Evolutionary conservation across 2,329 filamentous ascomycete genomes (phyloP), one percentile per base, ranked within the genome.

Genomic region (Pseudogymnoascus verrucosus): DNA sequence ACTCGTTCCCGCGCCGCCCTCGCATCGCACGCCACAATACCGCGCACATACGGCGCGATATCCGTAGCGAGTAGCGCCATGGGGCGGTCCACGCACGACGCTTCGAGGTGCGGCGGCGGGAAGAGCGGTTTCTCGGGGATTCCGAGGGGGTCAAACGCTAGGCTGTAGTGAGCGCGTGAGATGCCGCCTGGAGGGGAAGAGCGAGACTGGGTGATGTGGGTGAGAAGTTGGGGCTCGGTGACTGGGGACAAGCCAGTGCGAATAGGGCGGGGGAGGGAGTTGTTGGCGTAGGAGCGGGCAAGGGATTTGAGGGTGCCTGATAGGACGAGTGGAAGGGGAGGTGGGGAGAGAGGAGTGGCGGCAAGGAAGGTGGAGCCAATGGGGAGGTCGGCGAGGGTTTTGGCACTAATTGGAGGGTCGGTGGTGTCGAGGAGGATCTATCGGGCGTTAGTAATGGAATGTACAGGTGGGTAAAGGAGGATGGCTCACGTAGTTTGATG

Each of bases 31-130:
- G 86, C 81, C 1, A 93, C 86, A 65, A 99, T 98, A 39, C 83
- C 82, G 10, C 96, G 89, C n/a, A 98, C 84, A 73, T 91, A 98
- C 0, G 96, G 95, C 0, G 92, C 93, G 1, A 98, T 79, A 67
- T 99, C 95, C 11, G 88, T 78, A 0, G 84, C 81, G 34, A 96
- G 84, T 19, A 87, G 78, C 0, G 75, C 74, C 69, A 89, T 77
- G 0, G 86, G 85, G 47, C 89, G 85, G 69, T 96, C 91, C 68
- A 96, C 91, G 0, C 89, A 85, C 0, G 90, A 93, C 0, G 89
- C 81, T 36, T 86, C 84, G 1, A 91, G 79, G 47, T 16, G 71
- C 74, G 1, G 75, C 72, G 31, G 71, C 6, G 70, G 66, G 39
- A 71, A 68, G 65, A 59, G 63, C 71, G 1, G 74, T 70, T 80